phyloP scores from a whole-genome alignment of 768 basidiomycete genomes.

The Lentinula detonsa region DNA sequence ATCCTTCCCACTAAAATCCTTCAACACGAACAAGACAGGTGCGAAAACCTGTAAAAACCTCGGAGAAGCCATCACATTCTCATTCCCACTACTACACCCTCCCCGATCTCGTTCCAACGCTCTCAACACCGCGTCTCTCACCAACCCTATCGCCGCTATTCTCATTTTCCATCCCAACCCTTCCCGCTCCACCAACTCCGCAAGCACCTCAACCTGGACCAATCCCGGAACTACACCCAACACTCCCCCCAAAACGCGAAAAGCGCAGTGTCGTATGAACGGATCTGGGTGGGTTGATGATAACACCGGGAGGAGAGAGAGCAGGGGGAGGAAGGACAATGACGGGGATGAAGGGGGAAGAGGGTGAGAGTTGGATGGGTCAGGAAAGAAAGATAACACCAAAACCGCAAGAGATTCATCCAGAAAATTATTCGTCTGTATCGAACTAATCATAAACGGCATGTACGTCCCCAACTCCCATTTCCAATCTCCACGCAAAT shows the following conservation, averaged over 20 bases:
- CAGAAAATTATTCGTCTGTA: constrained; percentile 37
- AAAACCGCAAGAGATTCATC: background rate
- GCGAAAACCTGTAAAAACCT: constrained; percentile 54
- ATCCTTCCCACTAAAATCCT: no score
- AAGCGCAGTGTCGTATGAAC: constrained; percentile 52
- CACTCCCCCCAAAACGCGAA: constrained; percentile 61
- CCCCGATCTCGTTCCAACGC: constrained; percentile 15
- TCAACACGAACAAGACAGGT: constrained; percentile 49
- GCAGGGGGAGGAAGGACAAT: constrained; percentile 39
- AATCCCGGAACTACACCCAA: constrained; percentile 27
- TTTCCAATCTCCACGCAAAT: no score
- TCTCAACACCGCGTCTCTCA: background rate
- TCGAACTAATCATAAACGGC: constrained; percentile 38
- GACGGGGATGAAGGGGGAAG: no score
- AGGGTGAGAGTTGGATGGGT: background rate
- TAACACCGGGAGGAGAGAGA: constrained; percentile 53
- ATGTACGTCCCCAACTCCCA: background rate
- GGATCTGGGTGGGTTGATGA: constrained; percentile 45
- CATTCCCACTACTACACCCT: background rate
- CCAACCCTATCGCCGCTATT: background rate
- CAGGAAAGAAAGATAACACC: background rate
- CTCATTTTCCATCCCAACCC: background rate
- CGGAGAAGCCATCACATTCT: constrained; percentile 43
- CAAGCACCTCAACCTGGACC: background rate
- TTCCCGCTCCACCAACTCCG: background rate